Evolutionary conservation across 768 basidiomycete genomes (phyloP).

Genomic region (Mycena vitilis): DNA sequence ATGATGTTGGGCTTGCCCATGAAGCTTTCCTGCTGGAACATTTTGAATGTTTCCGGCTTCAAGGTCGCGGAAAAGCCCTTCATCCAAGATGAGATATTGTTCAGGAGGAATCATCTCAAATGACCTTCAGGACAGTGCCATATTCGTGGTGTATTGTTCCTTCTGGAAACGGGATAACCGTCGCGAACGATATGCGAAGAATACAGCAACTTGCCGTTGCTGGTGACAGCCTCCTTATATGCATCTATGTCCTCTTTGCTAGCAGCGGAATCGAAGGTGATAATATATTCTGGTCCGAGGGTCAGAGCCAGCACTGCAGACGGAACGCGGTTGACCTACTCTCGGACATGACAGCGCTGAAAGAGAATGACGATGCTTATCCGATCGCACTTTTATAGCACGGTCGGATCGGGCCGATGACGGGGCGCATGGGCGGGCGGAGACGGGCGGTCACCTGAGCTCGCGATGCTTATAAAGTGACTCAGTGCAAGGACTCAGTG

Average conservation of each 20-base stretch:
- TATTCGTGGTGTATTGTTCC: slow-evolving; percentile 57
- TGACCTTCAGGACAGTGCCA: slow-evolving; percentile 52
- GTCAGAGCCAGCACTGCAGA: neutral
- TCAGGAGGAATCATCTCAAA: neutral
- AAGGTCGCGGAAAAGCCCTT: slow-evolving; percentile 61
- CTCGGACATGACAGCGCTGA: slow-evolving; percentile 30
- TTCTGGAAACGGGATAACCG: slow-evolving; percentile 43
- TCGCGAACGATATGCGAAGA: neutral
- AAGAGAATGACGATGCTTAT: neutral
- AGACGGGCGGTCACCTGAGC: neutral
- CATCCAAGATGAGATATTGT: slow-evolving; percentile 6
- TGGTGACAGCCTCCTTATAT: slow-evolving; percentile 51
- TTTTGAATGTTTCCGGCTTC: slow-evolving; percentile 43
- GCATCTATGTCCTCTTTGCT: slow-evolving; percentile 54
- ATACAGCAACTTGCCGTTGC: slow-evolving; percentile 47
- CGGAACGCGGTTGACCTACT: slow-evolving; percentile 9
- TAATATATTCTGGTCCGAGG: slow-evolving; percentile 58
- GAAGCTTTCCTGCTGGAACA: slow-evolving; percentile 38
- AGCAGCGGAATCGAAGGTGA: slow-evolving; percentile 64
- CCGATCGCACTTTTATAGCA: neutral
- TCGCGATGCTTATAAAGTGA: neutral
- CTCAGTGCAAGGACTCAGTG: neutral
- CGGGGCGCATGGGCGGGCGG: too few species aligned
- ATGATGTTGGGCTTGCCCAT: too few species aligned
- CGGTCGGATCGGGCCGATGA: neutral